Evolutionary conservation across 2,329 filamentous ascomycete genomes (phyloP).

Genomic region (Fusarium palustre): DNA sequence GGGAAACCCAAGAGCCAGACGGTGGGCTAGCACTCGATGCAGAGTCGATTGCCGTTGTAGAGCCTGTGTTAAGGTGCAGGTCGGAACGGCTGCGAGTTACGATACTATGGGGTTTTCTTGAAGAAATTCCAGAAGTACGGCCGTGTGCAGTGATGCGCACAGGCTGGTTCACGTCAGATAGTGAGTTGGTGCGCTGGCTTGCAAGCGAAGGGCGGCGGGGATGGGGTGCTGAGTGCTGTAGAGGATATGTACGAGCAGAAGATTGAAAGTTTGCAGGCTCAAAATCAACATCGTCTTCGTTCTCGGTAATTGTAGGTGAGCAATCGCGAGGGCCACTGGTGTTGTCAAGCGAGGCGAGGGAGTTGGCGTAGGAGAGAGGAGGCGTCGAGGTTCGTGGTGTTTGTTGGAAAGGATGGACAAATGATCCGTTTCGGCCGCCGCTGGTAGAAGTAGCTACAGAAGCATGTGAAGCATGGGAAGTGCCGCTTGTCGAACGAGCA

Average conservation of each 20-base stretch:
- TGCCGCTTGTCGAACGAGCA: constrained; percentile 68
- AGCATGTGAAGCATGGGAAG: constrained; percentile 67
- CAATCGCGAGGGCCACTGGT: constrained; percentile 59
- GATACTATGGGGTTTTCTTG: constrained; percentile 55
- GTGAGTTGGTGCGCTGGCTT: constrained; percentile 52
- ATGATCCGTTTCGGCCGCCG: constrained; percentile 62
- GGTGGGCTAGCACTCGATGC: constrained; percentile 47
- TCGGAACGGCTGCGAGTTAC: constrained; percentile 60
- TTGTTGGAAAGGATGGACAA: constrained; percentile 74
- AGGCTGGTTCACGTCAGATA: constrained; percentile 51
- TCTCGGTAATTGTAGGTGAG: constrained; percentile 67
- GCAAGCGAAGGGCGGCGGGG: constrained; percentile 50
- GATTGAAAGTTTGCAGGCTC: constrained; percentile 40
- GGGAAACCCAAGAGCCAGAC: constrained; percentile 44
- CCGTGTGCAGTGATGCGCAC: constrained; percentile 45
- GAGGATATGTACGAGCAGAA: constrained; percentile 36
- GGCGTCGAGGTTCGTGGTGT: constrained; percentile 71
- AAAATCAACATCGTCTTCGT: constrained; percentile 58
- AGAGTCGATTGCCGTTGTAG: constrained; percentile 45
- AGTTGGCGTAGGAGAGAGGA: constrained; percentile 69
- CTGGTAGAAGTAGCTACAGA: constrained; percentile 68
- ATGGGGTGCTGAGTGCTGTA: constrained; percentile 27
- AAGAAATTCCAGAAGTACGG: constrained; percentile 49
- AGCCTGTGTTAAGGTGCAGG: constrained; percentile 54
- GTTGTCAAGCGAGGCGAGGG: constrained; percentile 64